These are phyloP conservation scores for Plasmodium sp. DNA, from an alignment of 169 alveolate species.

Conservation along the genomic window DNA sequence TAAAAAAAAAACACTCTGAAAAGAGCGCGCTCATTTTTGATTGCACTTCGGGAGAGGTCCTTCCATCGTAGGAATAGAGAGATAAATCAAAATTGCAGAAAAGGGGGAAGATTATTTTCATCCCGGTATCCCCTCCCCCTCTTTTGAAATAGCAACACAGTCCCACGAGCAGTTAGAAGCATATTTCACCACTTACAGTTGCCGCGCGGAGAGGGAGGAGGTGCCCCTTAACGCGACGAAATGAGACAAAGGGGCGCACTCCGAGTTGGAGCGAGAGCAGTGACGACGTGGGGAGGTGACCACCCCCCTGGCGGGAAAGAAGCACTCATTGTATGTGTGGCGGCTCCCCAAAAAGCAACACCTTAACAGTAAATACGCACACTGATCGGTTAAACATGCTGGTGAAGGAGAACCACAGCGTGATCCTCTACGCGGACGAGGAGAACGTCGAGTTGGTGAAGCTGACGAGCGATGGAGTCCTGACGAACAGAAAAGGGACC, in stretches of 20 bases:
- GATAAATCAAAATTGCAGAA: not conserved
- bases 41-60: not conserved
- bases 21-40: not conserved
- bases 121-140: not conserved
- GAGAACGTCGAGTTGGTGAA: conserved; percentile 40
- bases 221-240: not conserved
- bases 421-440: conserved; percentile 44
- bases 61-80: not conserved
- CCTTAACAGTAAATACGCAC: not conserved
- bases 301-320: not conserved
- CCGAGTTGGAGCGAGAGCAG: not conserved
- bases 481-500: conserved; percentile 64
- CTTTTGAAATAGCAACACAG: not conserved
- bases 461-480: conserved; percentile 1
- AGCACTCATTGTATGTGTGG: too few relatives aligned
- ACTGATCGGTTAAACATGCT: not conserved
- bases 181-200: not conserved
- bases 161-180: not conserved
- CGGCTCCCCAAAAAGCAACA: not conserved
- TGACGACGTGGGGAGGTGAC: not conserved
- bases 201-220: not conserved
- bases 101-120: not conserved
- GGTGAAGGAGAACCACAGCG: conserved; percentile 46
- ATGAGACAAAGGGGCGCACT: not conserved
- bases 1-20: too few relatives aligned